Evolutionary conservation across 176 grass and related monocot genomes (phyloP).

Genomic region (Oryza nivara): DNA sequence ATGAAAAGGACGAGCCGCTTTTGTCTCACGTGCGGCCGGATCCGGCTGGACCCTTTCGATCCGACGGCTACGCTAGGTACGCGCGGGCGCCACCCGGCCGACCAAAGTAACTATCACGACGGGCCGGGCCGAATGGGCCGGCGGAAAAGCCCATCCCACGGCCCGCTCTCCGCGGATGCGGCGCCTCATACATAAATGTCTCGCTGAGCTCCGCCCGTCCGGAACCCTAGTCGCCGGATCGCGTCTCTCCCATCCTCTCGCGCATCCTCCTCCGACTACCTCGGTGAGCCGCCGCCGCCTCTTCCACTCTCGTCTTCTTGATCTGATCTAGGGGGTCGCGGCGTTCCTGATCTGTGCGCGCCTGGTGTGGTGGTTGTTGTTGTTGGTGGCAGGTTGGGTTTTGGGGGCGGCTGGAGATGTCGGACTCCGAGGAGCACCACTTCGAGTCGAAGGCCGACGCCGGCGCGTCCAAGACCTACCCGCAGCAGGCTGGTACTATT

Average conservation of each 20-base stretch:
- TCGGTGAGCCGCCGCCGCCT: constrained; percentile 31
- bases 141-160: background rate
- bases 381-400: constrained; percentile 7
- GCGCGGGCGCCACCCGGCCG: background rate
- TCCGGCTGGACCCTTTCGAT: background rate
- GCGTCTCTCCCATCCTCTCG: background rate
- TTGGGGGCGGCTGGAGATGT: constrained; percentile 42
- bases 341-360: background rate
- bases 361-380: background rate
- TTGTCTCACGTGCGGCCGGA: background rate
- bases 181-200: constrained; percentile 6
- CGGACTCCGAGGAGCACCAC: constrained; percentile 73
- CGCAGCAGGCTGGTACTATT: constrained; percentile 69
- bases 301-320: background rate
- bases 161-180: background rate
- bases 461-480: constrained; percentile 74
- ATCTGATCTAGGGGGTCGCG: constrained; percentile 2
- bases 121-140: background rate
- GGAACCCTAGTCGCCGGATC: constrained; percentile 43
- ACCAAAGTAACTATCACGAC: background rate
- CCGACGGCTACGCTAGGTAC: background rate
- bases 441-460: constrained; percentile 80
- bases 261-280: constrained; percentile 1
- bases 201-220: background rate
- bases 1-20: too few species aligned